Base-by-base conservation (phyloP, 163 green algal genomes). In the Scenedesmus sp. region DNA sequence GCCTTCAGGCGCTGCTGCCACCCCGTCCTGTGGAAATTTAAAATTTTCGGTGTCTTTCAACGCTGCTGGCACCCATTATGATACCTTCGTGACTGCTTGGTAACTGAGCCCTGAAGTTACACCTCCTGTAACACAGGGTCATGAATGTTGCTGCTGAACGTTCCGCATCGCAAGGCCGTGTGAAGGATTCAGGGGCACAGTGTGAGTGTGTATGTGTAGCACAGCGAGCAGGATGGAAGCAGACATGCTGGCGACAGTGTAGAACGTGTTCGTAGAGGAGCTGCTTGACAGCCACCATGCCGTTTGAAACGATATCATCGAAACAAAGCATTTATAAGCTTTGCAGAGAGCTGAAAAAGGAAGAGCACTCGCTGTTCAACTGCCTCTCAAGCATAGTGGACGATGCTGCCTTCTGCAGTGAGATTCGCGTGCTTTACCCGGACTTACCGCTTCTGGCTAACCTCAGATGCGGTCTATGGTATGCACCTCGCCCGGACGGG, bases 391-490 rank as follows among this genome's bases (percentile, higher is more conserved):
- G 93, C 34, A 96, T 99, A n/a, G 23, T 96, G 0, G 88, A 94
- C 2, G 98, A 99, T 88, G 91, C 93, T 2, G 87, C 88, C 0
- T 99, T 99, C 76, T 97, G 99, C 0, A 76, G 93, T 5, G 96
- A 99, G 60, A 92, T 98, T 12, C 74, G 86, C 1, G 82, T 52
- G 4, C 89, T 97, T 12, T 98, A 97, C 74, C 95, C 96, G 4
- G 62, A 64, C 9, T 86, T 99, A 1, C 98, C 98, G 0, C 20
- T 98, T 4, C 90, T 99, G 2, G 95, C 97, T 55, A 99, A 99
- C 94, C 94, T 99, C 46, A 94, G 98, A 0, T 99, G 97, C 88
- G 98, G 98, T 0, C 79, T 97, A 0, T 99, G 98, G 97, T 99
- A 99, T 79, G 89, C 93, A 0, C 92, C 85, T 15, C 76, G 60